Percentiles rank a stretch among this genome's conserved stretches.
phyloP scores from a whole-genome alignment of 2,329 filamentous ascomycete species.

The Exophiala phaeomuriformis region DNA sequence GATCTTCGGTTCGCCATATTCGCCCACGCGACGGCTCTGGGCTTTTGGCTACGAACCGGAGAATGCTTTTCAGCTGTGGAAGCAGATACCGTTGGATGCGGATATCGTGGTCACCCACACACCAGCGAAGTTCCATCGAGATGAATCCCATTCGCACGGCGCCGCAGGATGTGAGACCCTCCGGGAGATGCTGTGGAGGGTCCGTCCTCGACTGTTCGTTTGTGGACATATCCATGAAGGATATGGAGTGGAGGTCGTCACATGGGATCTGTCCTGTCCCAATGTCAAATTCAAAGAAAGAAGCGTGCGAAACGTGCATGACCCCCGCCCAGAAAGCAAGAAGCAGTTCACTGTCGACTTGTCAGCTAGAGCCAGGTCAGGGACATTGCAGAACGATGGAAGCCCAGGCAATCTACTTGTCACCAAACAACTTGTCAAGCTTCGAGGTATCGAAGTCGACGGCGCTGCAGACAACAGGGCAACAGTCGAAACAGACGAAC shows the following conservation, averaged over 20 bases:
- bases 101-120: slow-evolving; percentile 53
- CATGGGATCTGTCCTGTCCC: slow-evolving; percentile 36
- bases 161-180: slow-evolving; percentile 46
- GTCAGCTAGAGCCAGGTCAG: slow-evolving; percentile 26
- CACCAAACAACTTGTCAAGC: slow-evolving; percentile 16
- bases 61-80: slow-evolving; percentile 42
- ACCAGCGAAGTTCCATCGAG: slow-evolving; percentile 46
- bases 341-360: slow-evolving; percentile 51
- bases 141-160: slow-evolving; percentile 32
- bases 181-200: slow-evolving; percentile 37
- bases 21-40: slow-evolving; percentile 43
- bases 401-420: slow-evolving; percentile 3
- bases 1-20: slow-evolving; percentile 54
- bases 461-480: slow-evolving; percentile 3
- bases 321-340: slow-evolving; percentile 45
- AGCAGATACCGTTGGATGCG: slow-evolving; percentile 43
- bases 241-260: slow-evolving; percentile 47
- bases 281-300: slow-evolving; percentile 31
- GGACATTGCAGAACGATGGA: slow-evolving; percentile 15
- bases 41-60: slow-evolving; percentile 49
- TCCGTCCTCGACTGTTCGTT: slow-evolving; percentile 47
- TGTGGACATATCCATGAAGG: slow-evolving; percentile 56
- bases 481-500: slow-evolving; percentile 27
- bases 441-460: slow-evolving; percentile 9
- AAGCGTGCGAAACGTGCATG: slow-evolving; percentile 35